Base-by-base conservation (phyloP, 1,139 yeast species). In the Scheffersomyces illinoinensis region DNA sequence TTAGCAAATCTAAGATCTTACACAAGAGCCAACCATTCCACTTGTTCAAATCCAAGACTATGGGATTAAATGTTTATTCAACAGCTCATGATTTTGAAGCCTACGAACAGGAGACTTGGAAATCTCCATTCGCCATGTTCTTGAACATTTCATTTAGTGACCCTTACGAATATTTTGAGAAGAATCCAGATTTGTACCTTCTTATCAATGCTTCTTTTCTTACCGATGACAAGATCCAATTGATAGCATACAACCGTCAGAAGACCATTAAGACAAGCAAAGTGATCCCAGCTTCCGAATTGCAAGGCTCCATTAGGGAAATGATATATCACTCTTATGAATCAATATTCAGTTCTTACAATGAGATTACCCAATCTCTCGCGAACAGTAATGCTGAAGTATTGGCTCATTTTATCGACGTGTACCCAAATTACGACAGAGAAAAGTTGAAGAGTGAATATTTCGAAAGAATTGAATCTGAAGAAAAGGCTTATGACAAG, bases 21-120 rank as follows among this genome's bases (percentile, higher is more conserved):
- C 86, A 88, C 69, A 93, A 93, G 68, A 83, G 88, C 2, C 90
- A 92, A 57, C 93, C 97, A 3, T 92, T 93, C 73, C 98, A 93
- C 75, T 76, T 93, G 47, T 93, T 93, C 77, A 86, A 84, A 65
- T 73, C 69, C 3, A 64, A 68, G 10, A 76, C 78, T 54, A 57
- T 67, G 2, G 79, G 78, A n/a, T 70, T 86, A 24, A 78, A 82
- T 5, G 69, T 89, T 0, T 93, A 86, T 71, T 87, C 90, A 18
- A 88, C 97, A 0, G 98, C 97, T 1, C 97, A 93, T 68, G 96
- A 89, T 64, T 66, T 78, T 4, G 72, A 78, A 1, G 81, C 85
- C 1, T 93, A 92, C 67, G 71, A 73, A 14, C 74, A 74, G 8
- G 98, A 93, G 69, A 76, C 74, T 3, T 75, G 84, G 47, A 85